Percentiles rank a stretch among this genome's conserved stretches.
Evolutionary conservation across 2,329 filamentous ascomycete genomes (phyloP).

Genomic region (Trichoderma citrinoviride): DNA sequence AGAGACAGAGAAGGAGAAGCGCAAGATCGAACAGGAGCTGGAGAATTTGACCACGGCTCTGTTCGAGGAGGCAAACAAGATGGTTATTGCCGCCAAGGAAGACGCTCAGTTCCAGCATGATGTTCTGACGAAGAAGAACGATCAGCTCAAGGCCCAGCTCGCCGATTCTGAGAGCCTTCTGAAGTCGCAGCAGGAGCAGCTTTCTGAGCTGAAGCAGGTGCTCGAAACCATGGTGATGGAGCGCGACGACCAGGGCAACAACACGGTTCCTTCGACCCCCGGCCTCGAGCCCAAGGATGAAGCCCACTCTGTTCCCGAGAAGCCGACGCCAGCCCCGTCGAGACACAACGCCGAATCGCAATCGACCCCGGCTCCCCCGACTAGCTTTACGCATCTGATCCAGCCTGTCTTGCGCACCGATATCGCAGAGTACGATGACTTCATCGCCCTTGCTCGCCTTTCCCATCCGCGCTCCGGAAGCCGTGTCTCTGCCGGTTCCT

Average conservation of each 20-base stretch:
- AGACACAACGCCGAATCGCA: constrained; percentile 38
- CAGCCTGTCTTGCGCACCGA: constrained; percentile 82
- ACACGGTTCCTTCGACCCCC: constrained; percentile 81
- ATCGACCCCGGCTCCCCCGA: constrained; percentile 55
- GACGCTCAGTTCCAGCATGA: constrained; percentile 85
- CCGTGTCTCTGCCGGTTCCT: constrained; percentile 70
- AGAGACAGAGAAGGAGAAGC: constrained; percentile 74
- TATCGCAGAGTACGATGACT: constrained; percentile 78
- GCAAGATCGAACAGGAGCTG: constrained; percentile 85
- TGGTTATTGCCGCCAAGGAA: constrained; percentile 86
- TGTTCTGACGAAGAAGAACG: constrained; percentile 75
- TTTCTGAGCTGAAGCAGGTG: constrained; percentile 84
- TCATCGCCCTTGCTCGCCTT: constrained; percentile 69
- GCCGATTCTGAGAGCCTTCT: constrained; percentile 83
- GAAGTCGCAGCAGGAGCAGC: constrained; percentile 87
- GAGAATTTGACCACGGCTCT: constrained; percentile 86
- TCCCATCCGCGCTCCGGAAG: constrained; percentile 61
- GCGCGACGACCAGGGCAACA: constrained; percentile 66
- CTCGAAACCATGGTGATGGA: constrained; percentile 82
- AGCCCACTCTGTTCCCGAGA: constrained; percentile 35
- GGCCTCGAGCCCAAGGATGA: constrained; percentile 62
- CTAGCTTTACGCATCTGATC: constrained; percentile 77
- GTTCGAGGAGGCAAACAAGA: constrained; percentile 98
- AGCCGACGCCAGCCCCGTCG: constrained; percentile 30
- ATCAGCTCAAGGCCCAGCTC: constrained; percentile 81